Conservation (phyloP, 2,329 filamentous ascomycete species). For the Calonectria hawksworthii region DNA sequence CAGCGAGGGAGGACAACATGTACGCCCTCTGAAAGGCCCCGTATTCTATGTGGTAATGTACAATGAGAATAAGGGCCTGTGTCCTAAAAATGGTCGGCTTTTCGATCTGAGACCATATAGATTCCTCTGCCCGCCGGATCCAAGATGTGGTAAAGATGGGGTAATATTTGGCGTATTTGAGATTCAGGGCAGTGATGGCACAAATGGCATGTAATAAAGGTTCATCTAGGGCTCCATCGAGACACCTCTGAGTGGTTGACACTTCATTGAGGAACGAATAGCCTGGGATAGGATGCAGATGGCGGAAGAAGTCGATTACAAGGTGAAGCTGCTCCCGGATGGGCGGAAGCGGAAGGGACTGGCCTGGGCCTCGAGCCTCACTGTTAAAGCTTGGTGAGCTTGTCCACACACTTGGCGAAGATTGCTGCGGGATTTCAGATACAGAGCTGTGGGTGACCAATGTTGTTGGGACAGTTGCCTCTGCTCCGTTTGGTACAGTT, state of each 20-base stretch:
- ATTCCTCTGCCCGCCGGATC: conserved; percentile 59
- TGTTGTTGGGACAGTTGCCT: background rate
- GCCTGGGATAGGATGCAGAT: conserved; percentile 40
- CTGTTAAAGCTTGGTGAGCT: conserved; percentile 6
- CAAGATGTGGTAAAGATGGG: conserved; percentile 49
- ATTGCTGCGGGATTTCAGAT: background rate
- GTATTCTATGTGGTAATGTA: conserved; percentile 47
- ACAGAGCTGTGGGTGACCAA: background rate
- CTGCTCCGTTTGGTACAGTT: background rate
- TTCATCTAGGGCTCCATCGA: conserved; percentile 62
- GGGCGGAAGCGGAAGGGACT: conserved; percentile 15
- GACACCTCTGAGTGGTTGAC: conserved; percentile 64
- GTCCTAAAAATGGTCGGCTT: conserved; percentile 62
- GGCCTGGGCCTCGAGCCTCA: background rate
- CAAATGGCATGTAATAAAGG: conserved; percentile 57
- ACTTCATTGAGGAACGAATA: conserved; percentile 61
- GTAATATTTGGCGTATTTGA: conserved; percentile 54
- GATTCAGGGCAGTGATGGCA: conserved; percentile 51
- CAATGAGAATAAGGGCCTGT: conserved; percentile 50
- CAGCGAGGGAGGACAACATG: conserved; percentile 48
- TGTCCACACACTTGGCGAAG: background rate
- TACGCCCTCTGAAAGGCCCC: conserved; percentile 50
- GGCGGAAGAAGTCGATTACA: conserved; percentile 43
- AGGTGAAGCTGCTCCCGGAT: conserved; percentile 35
- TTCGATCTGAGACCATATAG: conserved; percentile 61